Evolutionary conservation across 192 early-diverging fungal genomes (phyloP), one percentile per base, ranked within the genome.

Genomic region (Kickxella alabastrina): DNA sequence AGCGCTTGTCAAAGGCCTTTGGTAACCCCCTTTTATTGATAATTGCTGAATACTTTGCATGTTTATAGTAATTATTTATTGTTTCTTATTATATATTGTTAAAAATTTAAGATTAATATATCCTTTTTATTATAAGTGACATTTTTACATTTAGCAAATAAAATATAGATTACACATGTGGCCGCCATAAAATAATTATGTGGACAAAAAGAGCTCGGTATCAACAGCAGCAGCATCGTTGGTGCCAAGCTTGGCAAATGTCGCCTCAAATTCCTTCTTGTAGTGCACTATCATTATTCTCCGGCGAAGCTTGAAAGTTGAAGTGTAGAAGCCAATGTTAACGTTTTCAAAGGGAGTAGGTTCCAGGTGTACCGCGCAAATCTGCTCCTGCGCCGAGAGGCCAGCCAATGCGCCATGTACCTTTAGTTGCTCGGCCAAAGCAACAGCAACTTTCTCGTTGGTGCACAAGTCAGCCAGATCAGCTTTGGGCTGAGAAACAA

Each of bases 271-370:
- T n/a, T 55, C 26, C 10, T 46, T 35, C 23, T 76, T 37, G 71
- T 83, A 85, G 32, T 60, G 34, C 22, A 64, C 38, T n/a, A 31
- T 21, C 66, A 59, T 88, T 10, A 24, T 26, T 2, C 24, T 28
- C 29, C 62, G 79, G 61, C 89, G 90, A 31, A 92, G 55, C 78
- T 95, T 95, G 78, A 90, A 85, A 1, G 92, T 89, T 5, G 92
- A 88, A 0, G 93, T 95, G 23, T 86, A 66, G 14, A 97, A 59
- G 35, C 82, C 81, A 26, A 79, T 77, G 48, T 66, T 74, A 4
- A 86, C 83, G 24, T 86, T 65, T 0, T 80, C 65, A 48, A 95
- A 92, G 17, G 77, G 68, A 19, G 82, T 75, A 14, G 83, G 43
- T 13, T 84, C 83, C 12, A 95, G 62, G 54, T 82, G 55, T 19